These are phyloP conservation scores for Candida easanensis DNA, from an alignment of 805 yeast genomes.

Conservation along the genomic window DNA sequence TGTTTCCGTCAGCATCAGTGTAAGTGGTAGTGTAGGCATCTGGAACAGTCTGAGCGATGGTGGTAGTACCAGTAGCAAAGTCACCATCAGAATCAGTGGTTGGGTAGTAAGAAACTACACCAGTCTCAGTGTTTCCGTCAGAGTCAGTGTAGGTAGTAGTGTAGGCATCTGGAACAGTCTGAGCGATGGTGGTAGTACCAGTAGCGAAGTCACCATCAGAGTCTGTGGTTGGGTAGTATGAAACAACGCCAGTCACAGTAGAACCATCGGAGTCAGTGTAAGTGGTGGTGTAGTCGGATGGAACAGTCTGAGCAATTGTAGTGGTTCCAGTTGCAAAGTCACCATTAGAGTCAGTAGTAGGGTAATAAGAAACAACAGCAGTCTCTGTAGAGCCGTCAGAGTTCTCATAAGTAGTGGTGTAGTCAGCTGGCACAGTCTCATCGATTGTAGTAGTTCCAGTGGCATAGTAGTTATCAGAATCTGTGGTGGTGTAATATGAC, in stretches of 20 bases:
- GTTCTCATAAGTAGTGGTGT: not conserved
- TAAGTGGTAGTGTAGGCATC: too few relatives aligned
- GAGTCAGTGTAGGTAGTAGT: not conserved
- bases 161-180: not conserved
- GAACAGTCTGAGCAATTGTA: not conserved
- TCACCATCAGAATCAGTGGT: not conserved
- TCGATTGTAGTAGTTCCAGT: not conserved
- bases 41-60: too few relatives aligned
- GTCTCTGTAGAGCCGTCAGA: not conserved
- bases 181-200: conserved; percentile 2
- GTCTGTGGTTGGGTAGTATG: conserved; percentile 9
- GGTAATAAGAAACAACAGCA: not conserved
- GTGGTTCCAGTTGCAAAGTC: conserved; percentile 2
- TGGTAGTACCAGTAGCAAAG: not conserved
- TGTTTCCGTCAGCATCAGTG: conserved; percentile 1
- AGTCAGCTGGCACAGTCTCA: not conserved
- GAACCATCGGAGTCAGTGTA: conserved; percentile 4
- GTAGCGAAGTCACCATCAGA: conserved; percentile 4
- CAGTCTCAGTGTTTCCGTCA: not conserved
- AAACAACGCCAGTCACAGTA: conserved; percentile 1
- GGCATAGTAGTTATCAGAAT: not conserved
- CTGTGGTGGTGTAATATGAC: conserved; percentile 1
- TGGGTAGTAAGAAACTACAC: not conserved
- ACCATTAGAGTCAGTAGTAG: conserved; percentile 2
- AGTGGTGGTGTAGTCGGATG: conserved; percentile 11